Percentiles rank a stretch among this genome's conserved stretches.
phyloP scores from a whole-genome alignment of 352 stramenopile species.

The Phytopythium kandeliae region DNA sequence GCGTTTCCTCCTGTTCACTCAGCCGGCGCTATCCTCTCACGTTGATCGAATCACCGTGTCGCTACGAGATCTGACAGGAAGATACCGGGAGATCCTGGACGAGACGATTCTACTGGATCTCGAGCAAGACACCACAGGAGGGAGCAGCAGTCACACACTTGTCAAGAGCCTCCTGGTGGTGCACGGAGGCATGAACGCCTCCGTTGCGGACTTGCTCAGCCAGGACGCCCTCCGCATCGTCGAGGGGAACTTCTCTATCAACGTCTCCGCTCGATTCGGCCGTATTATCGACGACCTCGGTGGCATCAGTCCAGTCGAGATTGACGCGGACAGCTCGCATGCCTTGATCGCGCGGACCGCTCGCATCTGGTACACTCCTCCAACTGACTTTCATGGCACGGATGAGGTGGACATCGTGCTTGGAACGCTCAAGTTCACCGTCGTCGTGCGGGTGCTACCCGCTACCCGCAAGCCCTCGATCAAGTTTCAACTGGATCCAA shows the following conservation, averaged over 20 bases:
- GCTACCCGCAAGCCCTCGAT: constrained; percentile 21
- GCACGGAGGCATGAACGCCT: constrained; percentile 13
- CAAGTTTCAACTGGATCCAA: constrained; percentile 10
- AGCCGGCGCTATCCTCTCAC: neutral
- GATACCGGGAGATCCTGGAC: neutral
- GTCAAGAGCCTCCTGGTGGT: constrained; percentile 7
- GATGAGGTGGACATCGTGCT: constrained; percentile 16
- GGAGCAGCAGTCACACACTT: neutral
- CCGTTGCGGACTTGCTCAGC: constrained; percentile 12
- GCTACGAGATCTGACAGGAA: neutral
- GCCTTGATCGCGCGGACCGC: constrained; percentile 8
- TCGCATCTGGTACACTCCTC: constrained; percentile 14
- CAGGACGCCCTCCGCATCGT: neutral
- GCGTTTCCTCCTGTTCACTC: neutral
- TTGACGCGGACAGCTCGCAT: neutral
- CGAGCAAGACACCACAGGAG: neutral
- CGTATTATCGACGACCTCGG: neutral
- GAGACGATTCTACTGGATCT: neutral
- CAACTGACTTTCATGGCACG: constrained; percentile 18
- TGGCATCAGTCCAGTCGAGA: neutral
- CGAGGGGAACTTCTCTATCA: constrained; percentile 1
- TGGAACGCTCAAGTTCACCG: constrained; percentile 6
- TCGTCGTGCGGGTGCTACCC: constrained; percentile 32
- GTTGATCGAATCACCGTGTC: neutral
- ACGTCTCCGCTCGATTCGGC: neutral